Conservation (phyloP, 495 filamentous ascomycete genomes). For the Tuber magnatum region DNA sequence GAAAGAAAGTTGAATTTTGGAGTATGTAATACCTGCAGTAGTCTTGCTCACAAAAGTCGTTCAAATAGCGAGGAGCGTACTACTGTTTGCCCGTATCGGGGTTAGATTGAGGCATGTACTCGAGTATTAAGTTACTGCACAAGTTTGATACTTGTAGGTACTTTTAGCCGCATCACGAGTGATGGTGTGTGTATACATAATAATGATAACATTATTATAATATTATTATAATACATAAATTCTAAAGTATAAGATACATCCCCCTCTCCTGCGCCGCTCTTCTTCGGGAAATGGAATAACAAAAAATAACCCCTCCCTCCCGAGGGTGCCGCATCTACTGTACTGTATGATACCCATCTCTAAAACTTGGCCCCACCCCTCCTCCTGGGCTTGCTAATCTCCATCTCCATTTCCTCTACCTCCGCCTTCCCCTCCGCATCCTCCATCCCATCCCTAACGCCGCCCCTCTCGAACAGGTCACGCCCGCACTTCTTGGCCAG, state of each 20-base stretch:
- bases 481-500: constrained; percentile 52
- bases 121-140: not conserved
- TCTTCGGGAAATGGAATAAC: not conserved
- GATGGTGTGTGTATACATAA: not conserved
- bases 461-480: constrained; percentile 47
- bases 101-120: not conserved
- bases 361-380: not conserved
- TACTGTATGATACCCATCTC: not conserved
- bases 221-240: not conserved
- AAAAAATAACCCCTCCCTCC: not conserved
- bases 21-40: too few relatives aligned
- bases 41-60: too few relatives aligned
- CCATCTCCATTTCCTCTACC: constrained; percentile 1
- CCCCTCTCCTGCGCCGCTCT: not conserved
- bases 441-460: not conserved
- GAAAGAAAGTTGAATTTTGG: too few relatives aligned
- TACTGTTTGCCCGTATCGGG: not conserved
- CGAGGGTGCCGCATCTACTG: not conserved
- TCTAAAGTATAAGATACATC: not conserved
- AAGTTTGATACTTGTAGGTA: too few relatives aligned
- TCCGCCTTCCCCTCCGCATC: not conserved
- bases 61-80: not conserved
- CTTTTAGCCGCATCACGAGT: not conserved
- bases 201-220: too few relatives aligned
- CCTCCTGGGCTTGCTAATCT: constrained; percentile 4